These are phyloP conservation scores for Thozetella sp. DNA, from an alignment of 495 filamentous ascomycete genomes.

Conservation along the genomic window DNA sequence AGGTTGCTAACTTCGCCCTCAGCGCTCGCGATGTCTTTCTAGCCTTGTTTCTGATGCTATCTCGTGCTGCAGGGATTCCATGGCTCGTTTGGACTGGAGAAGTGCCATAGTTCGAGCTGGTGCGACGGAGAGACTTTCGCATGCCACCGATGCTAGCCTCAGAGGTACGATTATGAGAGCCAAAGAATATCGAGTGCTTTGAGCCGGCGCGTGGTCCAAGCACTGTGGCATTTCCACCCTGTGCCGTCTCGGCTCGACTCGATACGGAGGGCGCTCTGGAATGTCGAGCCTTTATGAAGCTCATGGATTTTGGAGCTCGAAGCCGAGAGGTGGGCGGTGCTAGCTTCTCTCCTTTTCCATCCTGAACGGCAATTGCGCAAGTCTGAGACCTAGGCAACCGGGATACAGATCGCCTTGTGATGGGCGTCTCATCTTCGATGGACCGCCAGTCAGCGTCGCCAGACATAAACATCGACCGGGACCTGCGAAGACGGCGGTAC, in stretches of 20 bases:
- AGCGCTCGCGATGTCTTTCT: conserved; percentile 63
- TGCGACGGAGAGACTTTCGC: conserved; percentile 60
- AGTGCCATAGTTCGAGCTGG: conserved; percentile 35
- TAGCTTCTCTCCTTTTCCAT: conserved; percentile 14
- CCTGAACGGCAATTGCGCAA: conserved; percentile 14
- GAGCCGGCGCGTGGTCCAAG: conserved; percentile 11
- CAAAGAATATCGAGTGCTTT: conserved; percentile 49
- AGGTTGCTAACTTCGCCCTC: conserved; percentile 60
- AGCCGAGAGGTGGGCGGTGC: conserved; percentile 11
- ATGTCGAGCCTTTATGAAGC: conserved; percentile 55
- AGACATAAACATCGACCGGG: conserved; percentile 71
- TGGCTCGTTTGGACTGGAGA: conserved; percentile 20
- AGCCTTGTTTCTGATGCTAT: conserved; percentile 50
- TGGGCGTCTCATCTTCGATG: conserved; percentile 11
- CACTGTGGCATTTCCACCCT: background rate
- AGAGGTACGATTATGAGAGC: conserved; percentile 38
- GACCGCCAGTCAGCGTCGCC: conserved; percentile 30
- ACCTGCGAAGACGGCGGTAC: conserved; percentile 71
- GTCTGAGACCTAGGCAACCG: conserved; percentile 5
- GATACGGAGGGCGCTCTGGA: conserved; percentile 15
- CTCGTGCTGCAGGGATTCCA: conserved; percentile 15
- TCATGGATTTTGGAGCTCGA: conserved; percentile 60
- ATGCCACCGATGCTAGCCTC: conserved; percentile 47
- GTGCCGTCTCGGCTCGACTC: conserved; percentile 43
- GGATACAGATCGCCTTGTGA: conserved; percentile 8